These are phyloP conservation scores for Colletotrichum somersetense DNA, from an alignment of 2,329 filamentous ascomycete genomes.

Conservation along the genomic window DNA sequence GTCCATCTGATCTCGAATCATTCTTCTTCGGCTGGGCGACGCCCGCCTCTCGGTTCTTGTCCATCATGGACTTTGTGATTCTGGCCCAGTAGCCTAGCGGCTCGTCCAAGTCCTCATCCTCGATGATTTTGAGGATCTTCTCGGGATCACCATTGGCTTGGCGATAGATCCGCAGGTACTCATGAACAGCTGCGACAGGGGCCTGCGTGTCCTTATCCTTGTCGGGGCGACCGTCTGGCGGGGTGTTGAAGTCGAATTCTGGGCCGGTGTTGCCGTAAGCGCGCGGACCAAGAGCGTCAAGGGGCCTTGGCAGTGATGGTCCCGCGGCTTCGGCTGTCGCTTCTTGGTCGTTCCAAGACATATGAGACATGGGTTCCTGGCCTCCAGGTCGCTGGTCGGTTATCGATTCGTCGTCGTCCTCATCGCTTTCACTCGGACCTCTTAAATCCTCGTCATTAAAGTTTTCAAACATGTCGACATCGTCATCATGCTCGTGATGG, in stretches of 20 bases:
- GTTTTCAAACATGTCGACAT: conserved; percentile 3
- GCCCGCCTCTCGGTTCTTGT: conserved; percentile 37
- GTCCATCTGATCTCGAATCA: conserved; percentile 9
- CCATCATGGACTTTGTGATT: conserved; percentile 55
- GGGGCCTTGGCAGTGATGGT: neutral
- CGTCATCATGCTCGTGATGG: conserved; percentile 39
- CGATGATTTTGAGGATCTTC: conserved; percentile 71
- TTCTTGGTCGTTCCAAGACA: conserved; percentile 29
- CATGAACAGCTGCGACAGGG: conserved; percentile 51
- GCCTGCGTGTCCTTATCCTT: conserved; percentile 23
- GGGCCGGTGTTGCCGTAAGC: neutral
- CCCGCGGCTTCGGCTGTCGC: conserved; percentile 8
- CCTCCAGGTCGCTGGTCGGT: neutral
- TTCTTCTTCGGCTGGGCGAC: conserved; percentile 20
- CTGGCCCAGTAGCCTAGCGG: conserved; percentile 71
- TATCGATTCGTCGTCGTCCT: conserved; percentile 26
- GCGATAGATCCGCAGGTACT: conserved; percentile 68
- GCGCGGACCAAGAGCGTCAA: conserved; percentile 15
- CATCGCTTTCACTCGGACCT: conserved; percentile 26
- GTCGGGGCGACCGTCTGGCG: conserved; percentile 4
- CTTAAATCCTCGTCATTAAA: conserved; percentile 15
- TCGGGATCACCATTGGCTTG: conserved; percentile 71
- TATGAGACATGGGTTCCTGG: conserved; percentile 25
- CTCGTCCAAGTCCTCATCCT: conserved; percentile 69
- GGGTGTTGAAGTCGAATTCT: conserved; percentile 35